phyloP scores from a whole-genome alignment of 495 filamentous ascomycete species.

The Cudoniella acicularis region DNA sequence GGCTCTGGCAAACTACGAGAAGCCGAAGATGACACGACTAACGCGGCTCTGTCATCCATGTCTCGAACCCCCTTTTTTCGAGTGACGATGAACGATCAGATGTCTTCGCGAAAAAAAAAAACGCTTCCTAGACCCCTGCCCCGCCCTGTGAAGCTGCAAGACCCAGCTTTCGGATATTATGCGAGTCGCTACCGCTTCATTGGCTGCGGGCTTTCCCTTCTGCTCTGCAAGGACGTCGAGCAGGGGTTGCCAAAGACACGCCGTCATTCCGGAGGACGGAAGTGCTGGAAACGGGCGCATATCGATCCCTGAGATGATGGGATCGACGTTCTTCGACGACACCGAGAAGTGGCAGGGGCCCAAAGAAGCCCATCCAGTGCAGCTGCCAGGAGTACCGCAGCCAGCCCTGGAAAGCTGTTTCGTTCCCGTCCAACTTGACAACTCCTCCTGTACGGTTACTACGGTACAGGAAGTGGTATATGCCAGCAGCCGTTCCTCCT shows the following conservation, averaged over 20 bases:
- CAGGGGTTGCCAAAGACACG: not conserved
- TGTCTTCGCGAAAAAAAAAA: conserved; percentile 6
- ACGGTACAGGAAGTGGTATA: too few relatives aligned
- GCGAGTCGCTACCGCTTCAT: not conserved
- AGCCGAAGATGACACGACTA: conserved; percentile 16
- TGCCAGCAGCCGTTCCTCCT: conserved; percentile 5
- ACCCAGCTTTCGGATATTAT: conserved; percentile 18
- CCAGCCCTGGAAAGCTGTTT: not conserved
- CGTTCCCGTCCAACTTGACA: not conserved
- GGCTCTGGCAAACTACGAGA: not conserved
- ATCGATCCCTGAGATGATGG: conserved; percentile 6
- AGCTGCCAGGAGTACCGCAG: too few relatives aligned
- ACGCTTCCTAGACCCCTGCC: not conserved
- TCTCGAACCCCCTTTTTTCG: conserved; percentile 11
- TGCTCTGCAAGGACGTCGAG: not conserved
- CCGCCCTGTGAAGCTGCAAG: not conserved
- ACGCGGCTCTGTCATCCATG: not conserved
- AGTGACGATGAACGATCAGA: conserved; percentile 10
- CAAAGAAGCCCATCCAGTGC: not conserved
- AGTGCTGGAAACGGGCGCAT: conserved; percentile 7
- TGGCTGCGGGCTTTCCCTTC: not conserved
- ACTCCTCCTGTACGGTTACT: not conserved
- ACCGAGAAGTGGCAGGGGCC: not conserved
- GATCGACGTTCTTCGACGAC: not conserved
- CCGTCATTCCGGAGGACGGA: not conserved